A percentile compares a stretch with the other conserved stretches of the same genome.
These are phyloP conservation scores for Escallonia rubra DNA, from an alignment of 129 eudicot genomes.

Conservation along the genomic window DNA sequence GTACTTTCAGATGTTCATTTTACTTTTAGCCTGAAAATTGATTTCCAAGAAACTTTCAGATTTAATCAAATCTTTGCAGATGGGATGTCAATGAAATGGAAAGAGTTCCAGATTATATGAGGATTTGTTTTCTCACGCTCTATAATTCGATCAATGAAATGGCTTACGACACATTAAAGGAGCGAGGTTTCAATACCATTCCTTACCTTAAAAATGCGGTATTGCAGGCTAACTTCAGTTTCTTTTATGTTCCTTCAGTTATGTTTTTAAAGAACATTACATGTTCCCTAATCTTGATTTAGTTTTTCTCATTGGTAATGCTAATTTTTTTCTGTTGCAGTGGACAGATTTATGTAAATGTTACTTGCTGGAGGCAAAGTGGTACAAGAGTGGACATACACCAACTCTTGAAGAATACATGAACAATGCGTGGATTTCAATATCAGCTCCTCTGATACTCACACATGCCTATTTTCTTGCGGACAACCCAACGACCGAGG, in stretches of 20 bases:
- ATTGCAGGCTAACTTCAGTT: background rate
- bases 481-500: constrained; percentile 15
- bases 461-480: constrained; percentile 12
- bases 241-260: background rate
- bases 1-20: background rate
- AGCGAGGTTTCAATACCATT: constrained; percentile 16
- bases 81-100: constrained; percentile 33
- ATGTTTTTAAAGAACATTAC: background rate
- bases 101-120: constrained; percentile 23
- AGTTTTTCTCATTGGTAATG: background rate
- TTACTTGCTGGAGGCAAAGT: constrained; percentile 27
- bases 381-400: constrained; percentile 24
- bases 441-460: constrained; percentile 16
- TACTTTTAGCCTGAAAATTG: background rate
- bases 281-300: background rate
- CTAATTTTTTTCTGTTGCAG: constrained; percentile 5
- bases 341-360: constrained; percentile 19
- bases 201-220: constrained; percentile 8
- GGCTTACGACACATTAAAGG: constrained; percentile 18
- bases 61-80: constrained; percentile 4
- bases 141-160: constrained; percentile 25
- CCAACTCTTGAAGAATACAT: constrained; percentile 24
- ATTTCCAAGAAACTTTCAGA: background rate
- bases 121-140: constrained; percentile 22
- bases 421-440: constrained; percentile 22